Evolutionary conservation across 495 filamentous ascomycete species (phyloP), one percentile per base, ranked within the genome.

Genomic region (Ascodesmis nigricans): DNA sequence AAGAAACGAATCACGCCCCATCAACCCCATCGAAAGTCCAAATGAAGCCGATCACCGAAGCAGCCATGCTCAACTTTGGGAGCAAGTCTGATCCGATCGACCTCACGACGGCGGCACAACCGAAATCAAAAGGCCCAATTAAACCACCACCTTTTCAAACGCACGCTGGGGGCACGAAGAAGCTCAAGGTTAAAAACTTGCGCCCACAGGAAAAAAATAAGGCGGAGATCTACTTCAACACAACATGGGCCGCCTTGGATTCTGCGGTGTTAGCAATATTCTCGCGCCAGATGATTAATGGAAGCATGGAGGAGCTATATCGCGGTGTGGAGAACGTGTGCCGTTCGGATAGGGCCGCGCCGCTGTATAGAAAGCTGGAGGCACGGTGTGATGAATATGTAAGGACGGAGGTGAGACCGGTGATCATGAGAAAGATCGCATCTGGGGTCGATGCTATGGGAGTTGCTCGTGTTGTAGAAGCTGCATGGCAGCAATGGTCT

Each of bases 281-380:
- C 47, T 49, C 58, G 7, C 59, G 65, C 21, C 58, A 63, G 35
- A 64, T 67, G 38, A 64, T 75, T 4, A 54, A 58, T 1, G 61
- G 66, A 39, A 78, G 81, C 8, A 55, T 90, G 27, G 87, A 95
- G 52, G 74, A 79, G 39, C 62, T 97, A 6, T 93, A 95, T 53
- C 67, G 76, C 20, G 80, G 77, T 0, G 77, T 82, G 0, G 84
- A 95, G 59, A 83, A 84, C 47, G 62, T 90, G 0, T 95, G 87
- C 53, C 66, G 78, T 34, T 71, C 74, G 39, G 75, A 70, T 2
- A 64, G 65, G 41, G 74, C 79, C 1, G 56, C 60, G n/a, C 54
- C 65, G 11, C 50, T 92, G 25, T 71, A 63, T 28, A 61, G 67
- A 29, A 61, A 62, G 43, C 55, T 92, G 27, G 60, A 65, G 38